Base-by-base conservation (phyloP, 345 rosid species). In the Heritiera fomes region DNA sequence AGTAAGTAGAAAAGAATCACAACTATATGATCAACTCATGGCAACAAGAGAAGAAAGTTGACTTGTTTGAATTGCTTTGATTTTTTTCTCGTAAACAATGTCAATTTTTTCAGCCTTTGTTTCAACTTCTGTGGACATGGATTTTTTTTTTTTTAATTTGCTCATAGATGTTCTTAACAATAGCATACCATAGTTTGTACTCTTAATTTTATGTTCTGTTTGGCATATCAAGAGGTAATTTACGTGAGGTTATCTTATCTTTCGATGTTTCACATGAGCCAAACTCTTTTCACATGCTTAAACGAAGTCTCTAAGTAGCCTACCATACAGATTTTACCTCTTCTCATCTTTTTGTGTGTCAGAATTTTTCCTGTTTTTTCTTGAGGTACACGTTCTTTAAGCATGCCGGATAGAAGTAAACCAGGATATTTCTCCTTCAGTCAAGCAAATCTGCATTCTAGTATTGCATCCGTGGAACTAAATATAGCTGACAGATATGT, bases 381-480 rank as follows among this genome's bases (percentile, higher is more conserved):
- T 95, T 50, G 91, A 92, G 95, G 98, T 87, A 55, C 3, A 52
- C n/a, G n/a, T 85, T 15, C 7, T 52, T 52, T 55, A 4, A 34
- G 62, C 73, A 23, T 7, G 1, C 72, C 20, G 28, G 38, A 38
- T 76, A 34, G 41, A 20, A 53, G 32, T 56, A 47, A 60, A 23
- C 11, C 18, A 14, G 63, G 56, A 71, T 32, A 9, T 58, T 14
- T 32, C 58, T n/a, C 20, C 59, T 6, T 15, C 20, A 20, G 13
- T 53, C 12, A 13, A 68, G 10, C 20, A 65, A 43, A 12, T 41
- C 7, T 47, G 4, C n/a, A 20, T 18, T 34, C 52, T 23, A 58
- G 38, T 61, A 7, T 65, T 78, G 28, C 45, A 59, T 23, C 67
- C 3, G 6, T 64, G 46, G 50, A 75, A 32, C 41, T 67, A 38